These are phyloP conservation scores for Trypanosoma brucei DNA, from an alignment of 208 protist genomes.

Conservation along the genomic window DNA sequence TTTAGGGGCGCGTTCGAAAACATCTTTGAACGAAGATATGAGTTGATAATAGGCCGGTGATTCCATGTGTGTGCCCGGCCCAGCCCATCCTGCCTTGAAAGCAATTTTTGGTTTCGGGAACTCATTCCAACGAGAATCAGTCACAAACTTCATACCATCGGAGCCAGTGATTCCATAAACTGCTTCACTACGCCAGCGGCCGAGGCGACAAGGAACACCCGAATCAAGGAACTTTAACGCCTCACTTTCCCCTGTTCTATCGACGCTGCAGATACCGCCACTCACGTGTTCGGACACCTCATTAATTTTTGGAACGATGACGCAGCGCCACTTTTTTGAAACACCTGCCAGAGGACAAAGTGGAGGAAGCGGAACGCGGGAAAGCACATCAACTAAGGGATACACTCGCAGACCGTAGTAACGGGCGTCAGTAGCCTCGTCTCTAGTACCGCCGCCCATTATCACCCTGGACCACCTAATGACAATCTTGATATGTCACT, in stretches of 20 bases:
- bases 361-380: slow-evolving; percentile 43
- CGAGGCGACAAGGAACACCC: slow-evolving; percentile 52
- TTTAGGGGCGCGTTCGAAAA: slow-evolving; percentile 46
- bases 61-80: slow-evolving; percentile 67
- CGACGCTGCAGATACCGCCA: neutral
- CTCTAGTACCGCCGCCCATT: neutral
- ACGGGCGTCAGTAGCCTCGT: neutral
- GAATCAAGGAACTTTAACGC: slow-evolving; percentile 47
- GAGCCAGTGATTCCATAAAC: slow-evolving; percentile 33
- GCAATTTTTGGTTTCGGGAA: slow-evolving; percentile 83
- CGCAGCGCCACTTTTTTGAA: slow-evolving; percentile 81
- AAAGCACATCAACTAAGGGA: slow-evolving; percentile 61
- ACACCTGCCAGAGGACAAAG: slow-evolving; percentile 30
- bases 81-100: slow-evolving; percentile 73
- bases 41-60: slow-evolving; percentile 65
- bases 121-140: slow-evolving; percentile 36
- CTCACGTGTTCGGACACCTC: slow-evolving; percentile 5
- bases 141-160: slow-evolving; percentile 58
- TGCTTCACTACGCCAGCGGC: slow-evolving; percentile 15
- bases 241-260: slow-evolving; percentile 25
- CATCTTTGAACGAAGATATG: slow-evolving; percentile 69
- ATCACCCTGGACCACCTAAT: neutral
- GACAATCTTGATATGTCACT: too few relatives aligned
- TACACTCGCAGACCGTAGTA: slow-evolving; percentile 43
- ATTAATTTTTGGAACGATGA: slow-evolving; percentile 47